A percentile compares a stretch with the other conserved stretches of the same genome.
Evolutionary conservation across 2,329 filamentous ascomycete genomes (phyloP).

Genomic region (Stemphylium lycopersici): DNA sequence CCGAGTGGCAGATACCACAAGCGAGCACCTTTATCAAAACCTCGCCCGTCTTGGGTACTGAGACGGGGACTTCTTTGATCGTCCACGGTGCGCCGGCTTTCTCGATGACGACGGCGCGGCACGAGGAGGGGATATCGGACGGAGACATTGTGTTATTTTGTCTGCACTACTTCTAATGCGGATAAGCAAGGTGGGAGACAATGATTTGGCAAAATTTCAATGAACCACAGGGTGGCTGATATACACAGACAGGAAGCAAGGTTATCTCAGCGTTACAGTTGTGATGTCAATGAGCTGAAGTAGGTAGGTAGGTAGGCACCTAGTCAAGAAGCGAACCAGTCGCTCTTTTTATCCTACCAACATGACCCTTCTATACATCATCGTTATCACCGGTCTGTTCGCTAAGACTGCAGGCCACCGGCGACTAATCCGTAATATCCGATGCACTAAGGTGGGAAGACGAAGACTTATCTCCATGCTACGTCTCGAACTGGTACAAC

Average conservation of each 20-base stretch:
- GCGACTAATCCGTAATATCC: no score
- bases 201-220: background rate
- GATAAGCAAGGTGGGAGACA: background rate
- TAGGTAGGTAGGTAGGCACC: background rate
- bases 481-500: no score
- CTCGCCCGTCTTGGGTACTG: conserved; percentile 61
- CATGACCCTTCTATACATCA: background rate
- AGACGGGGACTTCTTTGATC: conserved; percentile 66
- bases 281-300: conserved; percentile 6
- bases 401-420: background rate
- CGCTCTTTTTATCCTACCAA: background rate
- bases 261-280: background rate
- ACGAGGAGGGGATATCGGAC: conserved; percentile 62
- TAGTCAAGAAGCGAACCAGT: background rate
- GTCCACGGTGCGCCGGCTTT: conserved; percentile 59
- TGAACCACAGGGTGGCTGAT: background rate
- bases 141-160: background rate
- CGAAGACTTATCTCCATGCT: no score
- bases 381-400: background rate
- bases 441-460: no score
- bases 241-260: background rate
- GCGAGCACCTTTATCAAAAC: conserved; percentile 74
- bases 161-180: background rate
- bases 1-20: conserved; percentile 74
- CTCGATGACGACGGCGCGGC: conserved; percentile 69